Evolutionary conservation across 495 filamentous ascomycete genomes (phyloP), one percentile per base, ranked within the genome.

Genomic region (Symbiotaphrina buchneri): DNA sequence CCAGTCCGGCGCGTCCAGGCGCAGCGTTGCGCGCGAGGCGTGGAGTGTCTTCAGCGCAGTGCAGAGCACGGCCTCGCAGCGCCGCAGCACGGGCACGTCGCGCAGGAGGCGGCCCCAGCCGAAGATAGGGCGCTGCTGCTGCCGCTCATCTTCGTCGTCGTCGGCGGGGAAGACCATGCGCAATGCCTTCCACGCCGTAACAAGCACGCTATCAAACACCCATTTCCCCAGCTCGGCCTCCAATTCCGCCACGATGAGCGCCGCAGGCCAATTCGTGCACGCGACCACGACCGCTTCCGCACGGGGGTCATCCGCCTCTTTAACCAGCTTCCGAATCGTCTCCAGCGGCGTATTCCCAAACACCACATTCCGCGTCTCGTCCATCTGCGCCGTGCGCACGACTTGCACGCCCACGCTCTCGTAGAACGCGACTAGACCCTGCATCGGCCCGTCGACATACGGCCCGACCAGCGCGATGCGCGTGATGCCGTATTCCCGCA

Each of bases 141-240:
- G n/a, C n/a, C n/a, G n/a, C n/a, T n/a, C n/a, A n/a, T n/a, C n/a
- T n/a, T n/a, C n/a, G n/a, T n/a, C n/a, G n/a, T n/a, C n/a, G n/a
- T n/a, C n/a, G n/a, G n/a, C n/a, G n/a, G n/a, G n/a, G n/a, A n/a
- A n/a, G 6, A 27, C 25, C 25, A 27, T 27, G 6, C 25, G 6
- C 1, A 27, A 8, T 14, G 25, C 25, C 25, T 27, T 27, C 25
- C 25, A 27, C 6, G 17, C 5, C 25, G 25, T 27, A 7, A 27
- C 25, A 27, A 11, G 17, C 25, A 27, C 25, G 25, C 25, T 27
- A 27, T 27, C 25, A 16, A 14, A 27, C 5, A 27, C 17, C 25
- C 13, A 16, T 16, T 27, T 27, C 1, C 25, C 25, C 13, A 27
- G 25, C 17, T 27, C 25, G n/a, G n/a, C n/a, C n/a, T n/a, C n/a